Conservation (phyloP, 2,329 filamentous ascomycete genomes). For the Cercospora citrullina region DNA sequence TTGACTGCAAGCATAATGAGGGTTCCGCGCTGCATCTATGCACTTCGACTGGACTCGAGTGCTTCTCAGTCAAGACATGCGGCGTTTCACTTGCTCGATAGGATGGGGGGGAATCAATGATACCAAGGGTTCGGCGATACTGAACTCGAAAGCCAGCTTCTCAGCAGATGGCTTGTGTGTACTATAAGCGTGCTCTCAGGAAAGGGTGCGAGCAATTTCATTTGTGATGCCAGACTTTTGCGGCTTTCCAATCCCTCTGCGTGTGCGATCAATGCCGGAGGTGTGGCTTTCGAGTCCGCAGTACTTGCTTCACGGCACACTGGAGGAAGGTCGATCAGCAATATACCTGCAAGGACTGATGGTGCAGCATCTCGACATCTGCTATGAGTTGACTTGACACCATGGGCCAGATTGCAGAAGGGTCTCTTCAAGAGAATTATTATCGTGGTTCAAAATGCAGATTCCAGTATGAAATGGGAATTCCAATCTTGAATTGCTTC, state of each 20-base stretch:
- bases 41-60: conserved; percentile 8
- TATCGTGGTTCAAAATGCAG: not conserved
- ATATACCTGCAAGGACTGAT: not conserved
- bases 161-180: conserved; percentile 24
- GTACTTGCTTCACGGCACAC: not conserved
- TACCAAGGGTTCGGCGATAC: conserved; percentile 23
- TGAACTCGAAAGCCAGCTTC: conserved; percentile 24
- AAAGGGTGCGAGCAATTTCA: conserved; percentile 11
- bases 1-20: conserved; percentile 1
- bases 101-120: conserved; percentile 22
- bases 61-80: conserved; percentile 19
- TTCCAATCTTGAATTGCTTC: not conserved
- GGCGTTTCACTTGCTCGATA: conserved; percentile 23
- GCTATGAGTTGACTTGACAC: too few species aligned
- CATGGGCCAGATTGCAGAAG: not conserved
- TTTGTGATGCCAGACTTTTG: not conserved
- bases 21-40: not conserved
- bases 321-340: not conserved
- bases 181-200: conserved; percentile 21
- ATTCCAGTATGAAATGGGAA: not conserved
- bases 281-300: not conserved
- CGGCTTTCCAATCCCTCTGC: not conserved
- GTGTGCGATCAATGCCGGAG: not conserved
- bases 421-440: not conserved
- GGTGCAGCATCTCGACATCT: not conserved